Evolutionary conservation across 306 rosid species (phyloP).

Genomic region (Delonix regia): DNA sequence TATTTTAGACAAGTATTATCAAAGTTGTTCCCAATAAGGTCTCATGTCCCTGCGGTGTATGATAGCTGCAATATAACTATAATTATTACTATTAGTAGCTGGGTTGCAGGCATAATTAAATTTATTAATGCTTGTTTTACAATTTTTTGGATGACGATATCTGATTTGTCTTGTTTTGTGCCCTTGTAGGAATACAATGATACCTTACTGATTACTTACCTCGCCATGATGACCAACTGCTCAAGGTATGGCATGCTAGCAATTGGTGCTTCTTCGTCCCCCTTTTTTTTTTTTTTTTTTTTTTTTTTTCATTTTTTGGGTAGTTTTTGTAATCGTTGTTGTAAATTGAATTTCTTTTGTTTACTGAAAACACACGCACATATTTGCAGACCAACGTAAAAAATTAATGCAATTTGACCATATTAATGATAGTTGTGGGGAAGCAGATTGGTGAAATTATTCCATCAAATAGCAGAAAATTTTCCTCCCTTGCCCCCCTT

Average conservation of each 20-base stretch:
- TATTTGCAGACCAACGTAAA: constrained; percentile 1
- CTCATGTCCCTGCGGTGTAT: constrained; percentile 15
- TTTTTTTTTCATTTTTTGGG: not conserved
- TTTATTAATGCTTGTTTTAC: constrained; percentile 4
- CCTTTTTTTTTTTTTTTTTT: no score
- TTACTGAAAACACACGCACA: not conserved
- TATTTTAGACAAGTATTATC: not conserved
- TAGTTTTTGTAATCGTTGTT: not conserved
- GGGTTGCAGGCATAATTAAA: constrained; percentile 5
- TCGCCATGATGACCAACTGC: constrained; percentile 95
- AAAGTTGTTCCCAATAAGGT: constrained; percentile 12
- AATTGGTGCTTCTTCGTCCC: constrained; percentile 17
- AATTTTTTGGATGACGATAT: constrained; percentile 16
- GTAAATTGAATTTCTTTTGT: not conserved
- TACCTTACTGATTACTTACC: constrained; percentile 81
- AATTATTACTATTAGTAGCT: not conserved
- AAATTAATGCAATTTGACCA: not conserved
- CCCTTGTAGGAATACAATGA: constrained; percentile 82
- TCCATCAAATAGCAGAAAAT: not conserved
- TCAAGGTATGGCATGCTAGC: constrained; percentile 69
- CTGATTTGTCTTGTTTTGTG: not conserved
- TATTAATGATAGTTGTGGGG: not conserved
- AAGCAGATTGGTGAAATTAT: not conserved
- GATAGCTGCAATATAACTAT: not conserved
- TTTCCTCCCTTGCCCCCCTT: not conserved